Base-by-base conservation (phyloP, 805 yeast species). In the Yamadazyma olivae region DNA sequence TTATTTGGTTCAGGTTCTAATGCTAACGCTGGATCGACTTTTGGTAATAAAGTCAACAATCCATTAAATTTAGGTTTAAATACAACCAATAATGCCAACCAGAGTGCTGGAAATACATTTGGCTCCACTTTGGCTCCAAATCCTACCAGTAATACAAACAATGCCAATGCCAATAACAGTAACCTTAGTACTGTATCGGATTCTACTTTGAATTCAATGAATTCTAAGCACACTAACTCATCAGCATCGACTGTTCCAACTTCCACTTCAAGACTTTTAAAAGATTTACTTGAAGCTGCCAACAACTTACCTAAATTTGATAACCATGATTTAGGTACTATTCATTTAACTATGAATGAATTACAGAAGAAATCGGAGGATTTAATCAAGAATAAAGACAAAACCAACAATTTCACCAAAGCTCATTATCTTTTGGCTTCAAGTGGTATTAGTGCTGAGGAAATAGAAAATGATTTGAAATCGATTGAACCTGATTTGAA, bases 391-490 rank as follows among this genome's bases (percentile, higher is more conserved):
- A 39, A 41, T 13, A 51, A 53, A 14, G 29, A 30, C 10, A 17
- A 28, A 12, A 14, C 14, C 6, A 22, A 31, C 13, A 64, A 65
- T 29, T 72, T 64, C 50, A 81, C 88, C 2, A 81, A 79, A 50
- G 93, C 86, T 2, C 98, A 93, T 54, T 93, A 93, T 56, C 64
- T 93, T 26, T 66, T 91, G 29, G 96, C 96, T 5, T 85, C 90
- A 1, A 83, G 91, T 51, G 97, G 97, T 1, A 75, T 89, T 35
- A 79, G 86, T 27, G 81, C 91, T 33, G 95, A 87, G 49, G 93
- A 87, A 39, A 79, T 90, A 26, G 89, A 85, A 45, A 61, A 61
- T 21, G 81, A 79, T 32, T 59, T 82, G 39, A 68, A 71, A 37
- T 33, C 53, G n/a, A 54, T 54, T 27, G 47, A 24, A 9, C 43